Evolutionary conservation across 2,329 filamentous ascomycete genomes (phyloP), one percentile per base, ranked within the genome.

Genomic region (Eutypa lata): DNA sequence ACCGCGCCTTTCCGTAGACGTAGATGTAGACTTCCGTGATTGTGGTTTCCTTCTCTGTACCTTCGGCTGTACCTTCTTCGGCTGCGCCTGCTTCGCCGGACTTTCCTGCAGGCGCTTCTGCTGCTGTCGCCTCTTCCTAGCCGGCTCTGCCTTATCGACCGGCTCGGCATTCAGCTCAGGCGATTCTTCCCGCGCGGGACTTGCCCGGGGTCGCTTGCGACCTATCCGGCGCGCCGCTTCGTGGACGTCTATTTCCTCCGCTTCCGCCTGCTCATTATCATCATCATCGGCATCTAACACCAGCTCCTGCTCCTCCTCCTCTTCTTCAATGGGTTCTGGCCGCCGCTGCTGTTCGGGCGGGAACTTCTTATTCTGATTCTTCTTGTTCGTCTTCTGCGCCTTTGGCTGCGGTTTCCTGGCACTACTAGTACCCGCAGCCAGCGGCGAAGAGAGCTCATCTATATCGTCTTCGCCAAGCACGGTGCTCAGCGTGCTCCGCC

Each of bases 141-240:
- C 59, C 46, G 62, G 68, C 54, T 67, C 64, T 46, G 65, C 60
- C 16, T 67, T 63, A 44, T 73, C 69, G 10, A 64, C 53, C 3
- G 54, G 61, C 13, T 67, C 66, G 0, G 71, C 72, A 11, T 73
- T 72, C 3, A 73, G 65, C 44, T 78, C 76, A 2, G 75, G 72
- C 0, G 76, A 77, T 2, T 60, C 54, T 55, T 58, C 66, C n/a
- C 65, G 67, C 22, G 65, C 65, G 3, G 65, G 55, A 53, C 71
- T 74, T 14, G 62, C 59, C 42, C 76, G 72, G 2, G 67, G 69
- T 1, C 76, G 74, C 57, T 79, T 81, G 49, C 65, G 70, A 7
- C 75, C 71, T 7, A 80, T 61, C 0, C 53, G 58, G 50, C 64
- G 60, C 3, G 78, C 77, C 3, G 75, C 74, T 57, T 80, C 75